phyloP scores from a whole-genome alignment of 2,329 filamentous ascomycete species.

The Curvularia sp. region DNA sequence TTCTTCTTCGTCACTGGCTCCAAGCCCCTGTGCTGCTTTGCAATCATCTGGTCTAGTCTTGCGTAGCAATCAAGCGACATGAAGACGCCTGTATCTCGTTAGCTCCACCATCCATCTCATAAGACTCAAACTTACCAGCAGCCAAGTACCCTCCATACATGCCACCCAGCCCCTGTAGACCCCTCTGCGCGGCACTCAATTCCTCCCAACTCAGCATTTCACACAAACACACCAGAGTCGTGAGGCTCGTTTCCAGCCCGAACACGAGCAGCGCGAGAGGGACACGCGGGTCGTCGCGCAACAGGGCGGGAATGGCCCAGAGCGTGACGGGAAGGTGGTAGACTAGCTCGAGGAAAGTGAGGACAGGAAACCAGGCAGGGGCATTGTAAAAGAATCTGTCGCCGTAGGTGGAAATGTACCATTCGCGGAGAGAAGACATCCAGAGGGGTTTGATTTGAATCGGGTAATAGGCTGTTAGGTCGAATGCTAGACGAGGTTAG shows the following conservation, averaged over 20 bases:
- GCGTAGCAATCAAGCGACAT: slow-evolving; percentile 49
- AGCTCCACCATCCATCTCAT: slow-evolving; percentile 2
- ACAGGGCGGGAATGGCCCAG: slow-evolving; percentile 65
- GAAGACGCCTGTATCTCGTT: slow-evolving; percentile 33
- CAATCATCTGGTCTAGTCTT: slow-evolving; percentile 41
- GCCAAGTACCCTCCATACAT: slow-evolving; percentile 52
- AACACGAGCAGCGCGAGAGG: slow-evolving; percentile 68
- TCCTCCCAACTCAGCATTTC: slow-evolving; percentile 65
- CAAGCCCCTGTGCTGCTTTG: slow-evolving; percentile 31
- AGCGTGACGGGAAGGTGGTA: slow-evolving; percentile 68
- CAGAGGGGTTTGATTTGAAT: slow-evolving; percentile 57
- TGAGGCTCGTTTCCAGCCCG: slow-evolving; percentile 65
- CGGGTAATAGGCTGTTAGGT: slow-evolving; percentile 67
- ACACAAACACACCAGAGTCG: slow-evolving; percentile 68
- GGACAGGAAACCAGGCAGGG: slow-evolving; percentile 66
- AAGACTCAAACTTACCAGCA: slow-evolving; percentile 33
- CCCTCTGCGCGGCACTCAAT: slow-evolving; percentile 39
- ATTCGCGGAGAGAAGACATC: slow-evolving; percentile 60
- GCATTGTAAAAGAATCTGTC: slow-evolving; percentile 69
- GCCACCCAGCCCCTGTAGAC: slow-evolving; percentile 39
- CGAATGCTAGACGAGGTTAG: slow-evolving; percentile 60
- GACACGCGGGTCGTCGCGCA: slow-evolving; percentile 63
- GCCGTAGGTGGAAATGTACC: slow-evolving; percentile 66
- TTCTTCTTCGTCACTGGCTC: slow-evolving; percentile 43
- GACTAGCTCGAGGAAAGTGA: slow-evolving; percentile 65